A percentile compares a stretch with the other conserved stretches of the same genome.
phyloP scores from a whole-genome alignment of 2,329 filamentous ascomycete genomes.

The Diplodia seriata region DNA sequence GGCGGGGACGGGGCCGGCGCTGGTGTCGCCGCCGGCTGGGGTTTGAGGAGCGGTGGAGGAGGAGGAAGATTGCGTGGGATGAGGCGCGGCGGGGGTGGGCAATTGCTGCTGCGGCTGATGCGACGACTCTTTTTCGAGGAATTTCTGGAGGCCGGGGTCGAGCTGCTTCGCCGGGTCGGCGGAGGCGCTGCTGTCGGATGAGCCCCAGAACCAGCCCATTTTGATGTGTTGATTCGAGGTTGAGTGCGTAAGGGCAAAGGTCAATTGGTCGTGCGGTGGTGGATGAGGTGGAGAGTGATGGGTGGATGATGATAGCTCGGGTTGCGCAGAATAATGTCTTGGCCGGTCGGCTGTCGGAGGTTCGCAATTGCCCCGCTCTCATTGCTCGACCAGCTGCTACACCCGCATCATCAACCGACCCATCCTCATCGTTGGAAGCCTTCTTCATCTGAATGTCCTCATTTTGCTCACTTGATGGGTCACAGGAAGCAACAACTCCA shows the following conservation, averaged over 20 bases:
- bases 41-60: slow-evolving; percentile 34
- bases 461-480: background rate
- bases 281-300: background rate
- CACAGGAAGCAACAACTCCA: background rate
- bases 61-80: slow-evolving; percentile 35
- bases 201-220: slow-evolving; percentile 71
- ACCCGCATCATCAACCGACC: background rate
- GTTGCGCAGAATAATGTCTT: slow-evolving; percentile 5
- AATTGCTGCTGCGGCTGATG: slow-evolving; percentile 42
- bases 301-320: background rate
- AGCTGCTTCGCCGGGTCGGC: slow-evolving; percentile 74
- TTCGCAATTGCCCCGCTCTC: background rate
- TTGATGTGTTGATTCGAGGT: slow-evolving; percentile 16
- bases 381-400: background rate
- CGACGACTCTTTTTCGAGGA: slow-evolving; percentile 79
- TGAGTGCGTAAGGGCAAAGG: no score
- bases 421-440: background rate
- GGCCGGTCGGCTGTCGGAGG: slow-evolving; percentile 18
- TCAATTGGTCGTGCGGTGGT: background rate
- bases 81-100: slow-evolving; percentile 36
- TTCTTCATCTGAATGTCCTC: background rate
- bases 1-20: slow-evolving; percentile 45
- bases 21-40: background rate
- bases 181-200: slow-evolving; percentile 47
- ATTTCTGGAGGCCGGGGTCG: slow-evolving; percentile 82